Conservation (phyloP, 139 green algal species). For the Picochlorum costavermella region DNA sequence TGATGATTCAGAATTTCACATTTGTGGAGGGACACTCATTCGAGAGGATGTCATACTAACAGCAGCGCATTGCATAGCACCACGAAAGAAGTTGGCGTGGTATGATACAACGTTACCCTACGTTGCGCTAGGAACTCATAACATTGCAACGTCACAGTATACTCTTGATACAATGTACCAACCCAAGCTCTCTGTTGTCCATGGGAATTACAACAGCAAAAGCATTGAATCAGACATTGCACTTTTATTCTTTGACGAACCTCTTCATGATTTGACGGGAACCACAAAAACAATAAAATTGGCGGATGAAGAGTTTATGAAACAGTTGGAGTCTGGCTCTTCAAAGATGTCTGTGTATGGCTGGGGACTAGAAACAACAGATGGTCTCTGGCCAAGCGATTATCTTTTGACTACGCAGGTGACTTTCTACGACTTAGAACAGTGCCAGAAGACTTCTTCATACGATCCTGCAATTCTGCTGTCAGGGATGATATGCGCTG, state of each 20-base stretch:
- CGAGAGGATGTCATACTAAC: background rate
- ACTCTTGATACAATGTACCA: background rate
- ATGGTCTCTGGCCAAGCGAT: background rate
- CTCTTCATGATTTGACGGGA: background rate
- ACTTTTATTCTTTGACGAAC: background rate
- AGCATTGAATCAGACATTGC: constrained; percentile 1
- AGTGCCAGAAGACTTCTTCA: background rate
- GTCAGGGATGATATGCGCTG: background rate
- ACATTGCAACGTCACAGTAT: background rate
- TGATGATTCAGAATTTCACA: background rate
- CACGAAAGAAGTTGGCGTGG: background rate
- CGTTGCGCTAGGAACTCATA: background rate
- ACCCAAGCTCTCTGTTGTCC: background rate
- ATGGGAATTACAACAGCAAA: background rate
- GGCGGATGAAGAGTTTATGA: background rate
- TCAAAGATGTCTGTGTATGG: background rate
- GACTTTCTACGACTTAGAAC: background rate
- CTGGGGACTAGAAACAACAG: background rate
- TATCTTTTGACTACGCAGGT: background rate
- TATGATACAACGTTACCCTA: constrained; percentile 1
- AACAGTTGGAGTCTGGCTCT: background rate
- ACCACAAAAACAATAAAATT: background rate
- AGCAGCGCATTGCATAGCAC: background rate
- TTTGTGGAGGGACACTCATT: background rate
- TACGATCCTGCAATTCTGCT: background rate